phyloP scores from a whole-genome alignment of 192 early-diverging fungal genomes.

The Backusella liffmaniae region DNA sequence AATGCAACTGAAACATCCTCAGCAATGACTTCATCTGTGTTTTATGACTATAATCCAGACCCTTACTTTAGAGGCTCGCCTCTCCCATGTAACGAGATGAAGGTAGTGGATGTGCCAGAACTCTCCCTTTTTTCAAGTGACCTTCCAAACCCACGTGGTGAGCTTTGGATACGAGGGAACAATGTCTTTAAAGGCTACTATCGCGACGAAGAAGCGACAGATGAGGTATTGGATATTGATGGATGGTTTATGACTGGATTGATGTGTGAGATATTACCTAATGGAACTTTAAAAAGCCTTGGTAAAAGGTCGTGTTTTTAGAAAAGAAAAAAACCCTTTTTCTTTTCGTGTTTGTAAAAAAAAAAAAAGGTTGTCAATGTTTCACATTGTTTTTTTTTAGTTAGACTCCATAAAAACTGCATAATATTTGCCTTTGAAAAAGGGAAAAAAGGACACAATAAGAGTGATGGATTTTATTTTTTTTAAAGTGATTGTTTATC shows the following conservation, averaged over 20 bases:
- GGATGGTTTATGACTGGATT: conserved; percentile 89
- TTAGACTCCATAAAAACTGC: no score
- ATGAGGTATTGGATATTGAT: conserved; percentile 68
- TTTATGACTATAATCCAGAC: conserved; percentile 48
- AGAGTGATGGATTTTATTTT: not conserved
- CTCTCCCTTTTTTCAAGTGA: conserved; percentile 71
- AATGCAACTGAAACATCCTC: conserved; percentile 36
- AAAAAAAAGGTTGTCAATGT: not conserved
- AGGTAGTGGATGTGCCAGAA: conserved; percentile 77
- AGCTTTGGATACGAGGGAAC: conserved; percentile 79
- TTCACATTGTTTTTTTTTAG: no score
- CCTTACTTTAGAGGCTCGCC: conserved; percentile 58
- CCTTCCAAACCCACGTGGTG: conserved; percentile 76
- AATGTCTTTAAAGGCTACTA: conserved; percentile 83
- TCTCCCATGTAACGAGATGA: conserved; percentile 66
- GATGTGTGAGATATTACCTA: conserved; percentile 52
- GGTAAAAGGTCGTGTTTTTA: conserved; percentile 52
- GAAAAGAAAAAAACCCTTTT: conserved; percentile 30
- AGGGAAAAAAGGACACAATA: not conserved
- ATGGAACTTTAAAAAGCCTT: conserved; percentile 32
- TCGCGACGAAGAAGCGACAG: conserved; percentile 68
- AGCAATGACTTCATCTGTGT: conserved; percentile 33
- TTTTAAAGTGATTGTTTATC: not conserved
- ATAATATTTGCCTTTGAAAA: not conserved
- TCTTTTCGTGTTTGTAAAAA: not conserved